Evolutionary conservation across 805 yeast species (phyloP).

Genomic region (Sugiyamaella smithiae): DNA sequence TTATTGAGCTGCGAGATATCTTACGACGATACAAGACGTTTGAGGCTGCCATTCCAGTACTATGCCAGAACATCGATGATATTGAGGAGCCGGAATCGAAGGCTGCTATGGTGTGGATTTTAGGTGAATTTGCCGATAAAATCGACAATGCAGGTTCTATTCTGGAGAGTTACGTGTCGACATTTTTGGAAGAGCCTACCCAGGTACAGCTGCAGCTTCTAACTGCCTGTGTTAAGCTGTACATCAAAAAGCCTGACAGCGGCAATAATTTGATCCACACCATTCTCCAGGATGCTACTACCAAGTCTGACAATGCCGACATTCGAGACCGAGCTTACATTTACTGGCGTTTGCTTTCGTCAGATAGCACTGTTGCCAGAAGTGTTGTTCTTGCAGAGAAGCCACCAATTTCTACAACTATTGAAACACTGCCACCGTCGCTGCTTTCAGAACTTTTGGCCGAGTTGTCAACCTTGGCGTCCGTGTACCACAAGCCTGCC

Average conservation of each 20-base stretch:
- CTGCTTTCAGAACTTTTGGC: conserved; percentile 63
- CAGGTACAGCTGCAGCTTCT: conserved; percentile 75
- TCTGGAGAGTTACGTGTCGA: conserved; percentile 39
- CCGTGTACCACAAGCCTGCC: conserved; percentile 86
- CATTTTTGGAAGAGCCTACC: conserved; percentile 63
- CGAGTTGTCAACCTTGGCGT: conserved; percentile 82
- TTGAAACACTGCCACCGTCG: conserved; percentile 66
- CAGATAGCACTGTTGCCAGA: conserved; percentile 74
- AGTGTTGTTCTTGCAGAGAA: conserved; percentile 57
- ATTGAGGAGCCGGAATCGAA: conserved; percentile 82
- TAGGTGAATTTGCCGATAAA: conserved; percentile 67
- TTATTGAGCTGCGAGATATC: conserved; percentile 72
- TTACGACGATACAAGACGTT: conserved; percentile 65
- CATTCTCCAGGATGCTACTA: conserved; percentile 68
- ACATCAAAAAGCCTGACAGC: conserved; percentile 53
- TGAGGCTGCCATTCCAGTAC: conserved; percentile 47
- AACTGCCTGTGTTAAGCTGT: conserved; percentile 76
- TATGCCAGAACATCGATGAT: conserved; percentile 48
- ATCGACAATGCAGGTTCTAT: conserved; percentile 46
- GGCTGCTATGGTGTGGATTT: conserved; percentile 76
- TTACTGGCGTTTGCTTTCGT: conserved; percentile 81
- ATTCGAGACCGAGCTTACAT: conserved; percentile 81
- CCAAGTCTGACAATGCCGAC: conserved; percentile 79
- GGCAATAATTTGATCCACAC: conserved; percentile 77
- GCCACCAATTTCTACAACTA: conserved; percentile 70